These are phyloP conservation scores for Pseudohalonectria lignicola DNA, from an alignment of 2,329 filamentous ascomycete species.

Conservation along the genomic window DNA sequence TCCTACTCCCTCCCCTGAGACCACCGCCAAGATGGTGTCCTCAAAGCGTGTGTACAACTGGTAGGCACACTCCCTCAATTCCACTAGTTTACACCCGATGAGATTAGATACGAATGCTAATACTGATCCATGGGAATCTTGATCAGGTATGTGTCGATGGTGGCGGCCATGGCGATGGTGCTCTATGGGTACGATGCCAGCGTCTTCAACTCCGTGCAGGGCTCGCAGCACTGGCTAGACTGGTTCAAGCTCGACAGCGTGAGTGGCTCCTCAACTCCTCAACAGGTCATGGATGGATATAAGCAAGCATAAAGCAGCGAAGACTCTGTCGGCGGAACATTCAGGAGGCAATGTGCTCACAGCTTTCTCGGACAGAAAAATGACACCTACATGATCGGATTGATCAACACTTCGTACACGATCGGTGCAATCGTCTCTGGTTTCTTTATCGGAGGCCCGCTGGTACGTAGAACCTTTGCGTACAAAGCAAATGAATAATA, in stretches of 20 bases:
- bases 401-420: slow-evolving; percentile 59
- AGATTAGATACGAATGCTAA: no score
- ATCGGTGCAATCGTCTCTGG: slow-evolving; percentile 60
- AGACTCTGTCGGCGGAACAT: no score
- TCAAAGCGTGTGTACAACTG: slow-evolving; percentile 16
- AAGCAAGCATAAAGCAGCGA: no score
- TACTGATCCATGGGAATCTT: no score
- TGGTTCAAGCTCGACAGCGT: slow-evolving; percentile 50
- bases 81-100: no score
- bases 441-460: slow-evolving; percentile 57
- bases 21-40: slow-evolving; percentile 13
- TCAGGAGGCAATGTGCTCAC: neutral
- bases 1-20: no score
- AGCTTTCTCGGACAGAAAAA: slow-evolving; percentile 15
- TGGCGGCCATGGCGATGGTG: slow-evolving; percentile 65
- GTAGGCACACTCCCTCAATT: no score
- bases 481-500: no score
- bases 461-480: slow-evolving; percentile 21
- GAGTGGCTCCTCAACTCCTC: no score
- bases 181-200: slow-evolving; percentile 66
- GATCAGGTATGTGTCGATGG: slow-evolving; percentile 52
- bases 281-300: no score
- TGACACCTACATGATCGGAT: slow-evolving; percentile 32
- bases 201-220: slow-evolving; percentile 63
- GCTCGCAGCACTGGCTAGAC: slow-evolving; percentile 52